A percentile compares a stretch with the other conserved stretches of the same genome.
Evolutionary conservation across 495 filamentous ascomycete species (phyloP).

Genomic region (Neurospora hispaniola): DNA sequence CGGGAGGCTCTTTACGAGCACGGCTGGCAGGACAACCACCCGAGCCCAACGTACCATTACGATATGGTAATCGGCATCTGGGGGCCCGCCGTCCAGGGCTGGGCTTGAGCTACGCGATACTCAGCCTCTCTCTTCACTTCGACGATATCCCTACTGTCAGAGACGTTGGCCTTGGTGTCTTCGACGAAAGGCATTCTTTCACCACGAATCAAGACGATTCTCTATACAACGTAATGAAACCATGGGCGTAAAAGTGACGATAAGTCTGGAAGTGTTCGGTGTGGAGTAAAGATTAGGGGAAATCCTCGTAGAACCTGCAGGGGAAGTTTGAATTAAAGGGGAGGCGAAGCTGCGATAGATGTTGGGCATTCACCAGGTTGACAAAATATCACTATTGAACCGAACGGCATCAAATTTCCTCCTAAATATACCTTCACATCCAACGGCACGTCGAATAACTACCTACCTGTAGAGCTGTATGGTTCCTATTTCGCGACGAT

Average conservation of each 20-base stretch:
- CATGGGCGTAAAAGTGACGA: neutral
- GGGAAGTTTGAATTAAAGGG: neutral
- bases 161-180: neutral
- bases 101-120: neutral
- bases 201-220: neutral
- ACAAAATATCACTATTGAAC: neutral
- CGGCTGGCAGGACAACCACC: neutral
- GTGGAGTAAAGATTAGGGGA: neutral
- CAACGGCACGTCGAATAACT: neutral
- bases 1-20: neutral
- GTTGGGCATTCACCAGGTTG: neutral
- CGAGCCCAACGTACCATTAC: neutral
- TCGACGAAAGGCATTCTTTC: neutral
- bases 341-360: neutral
- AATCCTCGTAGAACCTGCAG: neutral
- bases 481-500: neutral
- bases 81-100: neutral
- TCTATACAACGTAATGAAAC: neutral
- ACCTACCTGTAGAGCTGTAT: neutral
- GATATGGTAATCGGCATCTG: neutral
- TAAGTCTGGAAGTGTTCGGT: neutral
- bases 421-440: neutral
- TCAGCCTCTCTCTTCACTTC: neutral
- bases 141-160: neutral
- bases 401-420: neutral